A percentile compares a stretch with the other conserved stretches of the same genome.
These are phyloP conservation scores for Angomonas deanei DNA, from an alignment of 208 protist species.

Conservation along the genomic window DNA sequence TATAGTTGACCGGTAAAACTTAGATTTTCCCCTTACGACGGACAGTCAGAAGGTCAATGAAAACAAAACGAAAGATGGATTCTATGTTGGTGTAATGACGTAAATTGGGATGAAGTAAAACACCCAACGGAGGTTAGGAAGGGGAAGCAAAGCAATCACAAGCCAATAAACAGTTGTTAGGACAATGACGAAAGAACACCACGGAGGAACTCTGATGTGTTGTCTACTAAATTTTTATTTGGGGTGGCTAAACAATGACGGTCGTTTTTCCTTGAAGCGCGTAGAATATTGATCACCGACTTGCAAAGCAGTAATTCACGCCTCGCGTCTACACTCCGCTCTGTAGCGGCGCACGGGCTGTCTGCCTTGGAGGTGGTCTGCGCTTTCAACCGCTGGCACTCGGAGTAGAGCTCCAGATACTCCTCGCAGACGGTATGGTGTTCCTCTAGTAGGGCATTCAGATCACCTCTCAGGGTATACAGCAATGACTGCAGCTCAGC, in stretches of 20 bases:
- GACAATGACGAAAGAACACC: not conserved
- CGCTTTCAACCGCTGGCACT: no score
- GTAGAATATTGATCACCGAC: not conserved
- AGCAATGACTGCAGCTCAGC: no score
- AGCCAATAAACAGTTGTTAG: not conserved
- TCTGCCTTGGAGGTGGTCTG: no score
- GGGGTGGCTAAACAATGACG: no score
- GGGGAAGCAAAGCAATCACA: not conserved
- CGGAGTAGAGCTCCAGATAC: no score
- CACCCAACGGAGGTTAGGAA: not conserved
- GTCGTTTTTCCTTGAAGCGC: not conserved
- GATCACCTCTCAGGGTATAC: no score
- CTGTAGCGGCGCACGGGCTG: no score
- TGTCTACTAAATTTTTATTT: not conserved
- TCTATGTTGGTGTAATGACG: not conserved
- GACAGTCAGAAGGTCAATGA: not conserved
- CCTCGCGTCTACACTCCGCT: no score
- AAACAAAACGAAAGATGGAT: not conserved
- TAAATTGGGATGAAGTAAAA: not conserved
- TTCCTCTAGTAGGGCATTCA: no score
- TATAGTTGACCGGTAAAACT: not conserved
- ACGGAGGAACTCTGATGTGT: not conserved
- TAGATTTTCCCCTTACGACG: not conserved
- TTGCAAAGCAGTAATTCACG: no score
- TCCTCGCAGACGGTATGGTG: no score